Percentiles rank a stretch among this genome's conserved stretches.
phyloP scores from a whole-genome alignment of 257 asterid genomes.

The Scutellaria minor region DNA sequence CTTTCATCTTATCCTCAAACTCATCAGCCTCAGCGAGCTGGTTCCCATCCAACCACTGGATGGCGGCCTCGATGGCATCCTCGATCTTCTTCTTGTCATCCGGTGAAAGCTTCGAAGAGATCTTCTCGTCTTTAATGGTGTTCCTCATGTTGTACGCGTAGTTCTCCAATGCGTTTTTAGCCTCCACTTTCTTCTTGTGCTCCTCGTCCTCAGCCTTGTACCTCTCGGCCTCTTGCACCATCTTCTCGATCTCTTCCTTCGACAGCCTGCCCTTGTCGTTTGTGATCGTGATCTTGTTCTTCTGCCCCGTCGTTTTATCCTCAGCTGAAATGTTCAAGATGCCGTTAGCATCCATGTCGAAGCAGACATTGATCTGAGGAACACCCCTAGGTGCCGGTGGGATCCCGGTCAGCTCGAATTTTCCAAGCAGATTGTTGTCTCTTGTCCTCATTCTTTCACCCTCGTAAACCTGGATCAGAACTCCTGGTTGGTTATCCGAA shows the following conservation, averaged over 20 bases:
- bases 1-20: conserved; percentile 48
- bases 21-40: conserved; percentile 47
- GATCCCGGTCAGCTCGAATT: conserved; percentile 43
- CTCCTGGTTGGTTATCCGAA: conserved; percentile 43
- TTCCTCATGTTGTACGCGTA: conserved; percentile 51
- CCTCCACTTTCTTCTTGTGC: conserved; percentile 46
- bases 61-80: conserved; percentile 39
- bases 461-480: conserved; percentile 43
- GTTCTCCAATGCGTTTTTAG: conserved; percentile 43
- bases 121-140: conserved; percentile 48
- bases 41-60: conserved; percentile 49
- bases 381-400: conserved; percentile 48
- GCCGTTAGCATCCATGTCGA: conserved; percentile 47
- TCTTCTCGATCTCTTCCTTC: conserved; percentile 48
- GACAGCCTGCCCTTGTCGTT: conserved; percentile 46
- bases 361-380: conserved; percentile 47
- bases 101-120: conserved; percentile 33
- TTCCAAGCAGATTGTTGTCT: conserved; percentile 47
- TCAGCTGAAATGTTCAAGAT: conserved; percentile 46
- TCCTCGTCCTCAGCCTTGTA: conserved; percentile 50
- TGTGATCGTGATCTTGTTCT: conserved; percentile 47
- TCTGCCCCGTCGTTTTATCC: conserved; percentile 48
- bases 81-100: conserved; percentile 43
- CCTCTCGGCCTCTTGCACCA: conserved; percentile 49
- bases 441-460: conserved; percentile 42